phyloP scores from a whole-genome alignment of 1,284 basidiomycete species.

The Puccinia horiana region DNA sequence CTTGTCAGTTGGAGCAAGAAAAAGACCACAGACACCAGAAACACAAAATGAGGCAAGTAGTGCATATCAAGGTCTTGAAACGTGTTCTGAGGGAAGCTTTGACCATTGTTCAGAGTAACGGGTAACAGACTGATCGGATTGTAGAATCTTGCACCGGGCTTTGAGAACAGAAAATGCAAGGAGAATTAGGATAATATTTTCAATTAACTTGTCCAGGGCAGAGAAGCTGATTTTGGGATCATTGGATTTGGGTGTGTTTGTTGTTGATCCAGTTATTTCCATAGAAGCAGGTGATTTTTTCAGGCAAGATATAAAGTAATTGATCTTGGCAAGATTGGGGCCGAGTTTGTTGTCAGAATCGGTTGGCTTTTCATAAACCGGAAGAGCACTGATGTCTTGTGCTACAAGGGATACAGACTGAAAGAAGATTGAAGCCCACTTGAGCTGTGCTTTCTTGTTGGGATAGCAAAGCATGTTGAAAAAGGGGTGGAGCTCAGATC shows the following conservation, averaged over 20 bases:
- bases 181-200: neutral
- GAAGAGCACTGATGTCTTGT: neutral
- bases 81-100: neutral
- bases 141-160: neutral
- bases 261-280: neutral
- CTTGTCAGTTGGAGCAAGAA: neutral
- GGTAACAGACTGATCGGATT: neutral
- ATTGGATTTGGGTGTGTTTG: neutral
- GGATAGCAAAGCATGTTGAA: neutral
- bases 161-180: conserved; percentile 10
- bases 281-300: too few relatives aligned
- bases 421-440: neutral
- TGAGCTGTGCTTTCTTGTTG: neutral
- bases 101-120: neutral
- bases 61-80: neutral
- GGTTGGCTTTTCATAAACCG: neutral
- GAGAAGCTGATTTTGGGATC: neutral
- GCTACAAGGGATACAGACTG: neutral
- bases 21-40: neutral
- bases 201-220: neutral
- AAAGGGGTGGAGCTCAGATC: neutral
- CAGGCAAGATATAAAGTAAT: neutral
- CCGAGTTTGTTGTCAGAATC: neutral
- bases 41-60: neutral
- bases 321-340: neutral